Evolutionary conservation across 805 yeast genomes (phyloP).

Genomic region (Candida quercuum): DNA sequence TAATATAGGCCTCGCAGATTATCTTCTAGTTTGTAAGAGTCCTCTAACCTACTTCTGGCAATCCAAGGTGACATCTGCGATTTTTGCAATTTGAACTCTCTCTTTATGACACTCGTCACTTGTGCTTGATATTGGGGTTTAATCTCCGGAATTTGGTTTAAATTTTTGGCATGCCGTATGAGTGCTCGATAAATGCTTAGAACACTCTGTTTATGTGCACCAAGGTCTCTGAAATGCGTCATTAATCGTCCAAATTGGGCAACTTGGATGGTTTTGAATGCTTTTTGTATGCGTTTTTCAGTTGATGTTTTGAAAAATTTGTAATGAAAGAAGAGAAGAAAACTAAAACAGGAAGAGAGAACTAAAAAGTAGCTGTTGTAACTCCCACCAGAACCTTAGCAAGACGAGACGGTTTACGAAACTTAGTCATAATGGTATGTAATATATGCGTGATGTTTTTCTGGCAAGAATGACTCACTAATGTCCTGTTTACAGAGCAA

Average conservation of each 20-base stretch:
- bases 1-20: conserved; percentile 6
- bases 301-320: not conserved
- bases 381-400: no score
- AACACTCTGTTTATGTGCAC: conserved; percentile 25
- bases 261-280: conserved; percentile 2
- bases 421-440: no score
- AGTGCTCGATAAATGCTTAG: conserved; percentile 25
- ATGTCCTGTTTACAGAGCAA: no score
- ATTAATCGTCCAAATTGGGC: conserved; percentile 13
- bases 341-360: no score
- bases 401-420: no score
- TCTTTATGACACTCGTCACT: conserved; percentile 1
- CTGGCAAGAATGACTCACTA: no score
- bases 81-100: conserved; percentile 9
- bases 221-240: conserved; percentile 24
- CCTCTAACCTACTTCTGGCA: conserved; percentile 4
- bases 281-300: not conserved
- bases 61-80: conserved; percentile 17
- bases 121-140: not conserved
- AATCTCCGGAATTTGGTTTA: conserved; percentile 1
- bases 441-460: no score
- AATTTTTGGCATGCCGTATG: conserved; percentile 21
- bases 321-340: no score
- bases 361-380: no score
- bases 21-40: conserved; percentile 13